phyloP scores from a whole-genome alignment of 805 yeast genomes.

The Saturnispora kantuleensis region DNA sequence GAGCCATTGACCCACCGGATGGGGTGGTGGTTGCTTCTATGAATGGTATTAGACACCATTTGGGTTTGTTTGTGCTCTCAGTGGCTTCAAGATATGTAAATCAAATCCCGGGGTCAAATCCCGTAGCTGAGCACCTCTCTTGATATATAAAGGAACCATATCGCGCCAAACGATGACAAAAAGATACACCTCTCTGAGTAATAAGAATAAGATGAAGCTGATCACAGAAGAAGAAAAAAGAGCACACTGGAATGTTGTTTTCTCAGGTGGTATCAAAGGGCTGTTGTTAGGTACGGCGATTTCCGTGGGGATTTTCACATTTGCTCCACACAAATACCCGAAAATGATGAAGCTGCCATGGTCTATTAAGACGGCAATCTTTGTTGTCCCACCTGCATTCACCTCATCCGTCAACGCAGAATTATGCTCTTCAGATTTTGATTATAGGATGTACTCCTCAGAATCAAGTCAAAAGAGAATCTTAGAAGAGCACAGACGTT shows the following conservation, averaged over 20 bases:
- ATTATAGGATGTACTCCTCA: conserved; percentile 47
- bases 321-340: conserved; percentile 40
- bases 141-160: no score
- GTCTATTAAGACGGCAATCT: conserved; percentile 53
- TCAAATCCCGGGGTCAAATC: no score
- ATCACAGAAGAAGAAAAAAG: conserved; percentile 16
- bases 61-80: no score
- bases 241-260: conserved; percentile 11
- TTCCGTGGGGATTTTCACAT: conserved; percentile 45
- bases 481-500: conserved; percentile 39
- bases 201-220: conserved; percentile 12
- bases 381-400: conserved; percentile 58
- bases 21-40: no score
- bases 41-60: no score
- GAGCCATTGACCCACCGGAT: no score
- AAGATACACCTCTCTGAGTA: neutral
- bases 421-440: conserved; percentile 58
- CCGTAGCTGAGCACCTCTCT: no score
- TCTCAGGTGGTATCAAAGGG: conserved; percentile 16
- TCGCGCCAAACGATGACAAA: neutral
- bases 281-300: conserved; percentile 38
- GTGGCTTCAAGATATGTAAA: no score
- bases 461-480: conserved; percentile 30
- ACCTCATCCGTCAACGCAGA: conserved; percentile 59
- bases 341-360: conserved; percentile 36